Conservation (phyloP, 2,329 filamentous ascomycete genomes). For the Epichloe gansuensis region DNA sequence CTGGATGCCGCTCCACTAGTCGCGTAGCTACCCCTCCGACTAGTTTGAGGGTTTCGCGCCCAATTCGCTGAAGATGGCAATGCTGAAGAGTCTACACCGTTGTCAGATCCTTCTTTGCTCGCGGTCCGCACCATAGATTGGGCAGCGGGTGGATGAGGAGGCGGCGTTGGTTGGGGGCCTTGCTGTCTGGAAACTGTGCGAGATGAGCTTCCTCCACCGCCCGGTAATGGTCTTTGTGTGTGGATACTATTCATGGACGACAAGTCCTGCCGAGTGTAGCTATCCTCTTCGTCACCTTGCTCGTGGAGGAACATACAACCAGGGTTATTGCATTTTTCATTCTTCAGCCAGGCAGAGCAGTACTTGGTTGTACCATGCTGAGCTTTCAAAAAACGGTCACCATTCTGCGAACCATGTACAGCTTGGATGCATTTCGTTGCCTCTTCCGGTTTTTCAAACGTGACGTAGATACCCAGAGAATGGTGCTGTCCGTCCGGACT, state of each 20-base stretch:
- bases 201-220: constrained; percentile 36
- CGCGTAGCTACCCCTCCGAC: constrained; percentile 62
- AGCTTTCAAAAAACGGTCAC: constrained; percentile 70
- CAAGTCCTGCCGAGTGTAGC: constrained; percentile 85
- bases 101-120: constrained; percentile 65
- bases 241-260: constrained; percentile 89
- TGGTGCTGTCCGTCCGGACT: constrained; percentile 62
- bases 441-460: constrained; percentile 83
- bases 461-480: constrained; percentile 96
- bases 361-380: constrained; percentile 90
- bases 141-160: constrained; percentile 29
- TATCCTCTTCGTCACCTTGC: constrained; percentile 94
- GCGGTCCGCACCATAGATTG: constrained; percentile 61
- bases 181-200: constrained; percentile 42
- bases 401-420: constrained; percentile 86
- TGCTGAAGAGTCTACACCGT: constrained; percentile 70
- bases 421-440: constrained; percentile 80
- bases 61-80: constrained; percentile 87
- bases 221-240: constrained; percentile 55
- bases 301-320: constrained; percentile 98
- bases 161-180: constrained; percentile 23
- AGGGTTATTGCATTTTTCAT: constrained; percentile 87
- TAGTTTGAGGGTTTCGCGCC: constrained; percentile 60
- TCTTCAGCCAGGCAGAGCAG: constrained; percentile 89
- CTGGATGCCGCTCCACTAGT: constrained; percentile 74